phyloP scores from a whole-genome alignment of 2,329 filamentous ascomycete genomes.

The Cordyceps militaris region DNA sequence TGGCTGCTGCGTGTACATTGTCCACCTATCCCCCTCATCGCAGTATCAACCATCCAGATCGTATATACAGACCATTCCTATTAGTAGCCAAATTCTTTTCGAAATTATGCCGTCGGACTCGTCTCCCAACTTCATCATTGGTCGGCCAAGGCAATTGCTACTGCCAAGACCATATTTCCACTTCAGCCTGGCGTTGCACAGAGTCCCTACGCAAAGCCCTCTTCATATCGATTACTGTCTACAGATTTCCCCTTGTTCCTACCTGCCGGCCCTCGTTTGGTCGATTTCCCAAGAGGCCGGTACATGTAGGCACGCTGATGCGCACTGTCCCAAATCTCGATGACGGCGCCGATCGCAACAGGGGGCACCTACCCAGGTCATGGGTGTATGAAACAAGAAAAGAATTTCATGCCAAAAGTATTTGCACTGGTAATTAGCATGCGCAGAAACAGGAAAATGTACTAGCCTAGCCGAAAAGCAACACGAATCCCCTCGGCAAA shows the following conservation, averaged over 20 bases:
- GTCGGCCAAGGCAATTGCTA: too few species aligned
- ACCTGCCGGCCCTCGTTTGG: too few species aligned
- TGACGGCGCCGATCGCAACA: conserved; percentile 4
- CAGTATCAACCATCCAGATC: too few species aligned
- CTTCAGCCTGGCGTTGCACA: too few species aligned
- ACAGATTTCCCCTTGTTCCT: too few species aligned
- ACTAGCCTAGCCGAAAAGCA: not conserved
- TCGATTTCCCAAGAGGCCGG: not conserved
- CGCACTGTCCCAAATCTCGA: conserved; percentile 3
- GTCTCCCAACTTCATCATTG: not conserved
- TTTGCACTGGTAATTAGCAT: not conserved
- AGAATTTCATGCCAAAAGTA: not conserved
- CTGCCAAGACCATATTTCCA: too few species aligned
- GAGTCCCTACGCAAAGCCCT: too few species aligned
- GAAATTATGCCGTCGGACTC: not conserved
- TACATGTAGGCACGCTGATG: not conserved
- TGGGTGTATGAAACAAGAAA: not conserved
- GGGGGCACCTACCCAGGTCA: not conserved
- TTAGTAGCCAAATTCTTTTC: too few species aligned
- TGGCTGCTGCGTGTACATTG: too few species aligned
- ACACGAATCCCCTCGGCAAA: not conserved
- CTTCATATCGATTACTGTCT: too few species aligned
- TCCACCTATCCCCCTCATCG: not conserved
- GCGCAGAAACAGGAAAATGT: not conserved
- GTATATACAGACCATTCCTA: too few species aligned